phyloP scores from a whole-genome alignment of 2,329 filamentous ascomycete species.

The Phyllosticta citriasiana region DNA sequence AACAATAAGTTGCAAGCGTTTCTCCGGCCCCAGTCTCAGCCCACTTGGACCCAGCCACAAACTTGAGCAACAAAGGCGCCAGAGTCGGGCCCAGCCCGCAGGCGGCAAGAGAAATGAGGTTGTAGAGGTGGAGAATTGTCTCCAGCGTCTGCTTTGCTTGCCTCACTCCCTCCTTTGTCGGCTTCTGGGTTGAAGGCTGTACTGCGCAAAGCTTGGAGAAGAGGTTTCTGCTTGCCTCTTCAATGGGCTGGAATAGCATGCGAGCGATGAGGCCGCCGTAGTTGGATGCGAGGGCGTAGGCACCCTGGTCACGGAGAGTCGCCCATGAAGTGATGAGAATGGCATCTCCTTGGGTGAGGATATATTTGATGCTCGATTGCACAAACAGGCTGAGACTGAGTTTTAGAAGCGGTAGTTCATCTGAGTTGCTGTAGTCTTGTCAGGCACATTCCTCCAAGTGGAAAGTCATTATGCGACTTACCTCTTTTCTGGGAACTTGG shows the following conservation, averaged over 20 bases:
- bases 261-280: conserved; percentile 81
- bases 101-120: conserved; percentile 60
- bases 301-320: conserved; percentile 70
- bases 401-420: conserved; percentile 45
- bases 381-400: conserved; percentile 75
- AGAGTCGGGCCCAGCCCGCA: conserved; percentile 63
- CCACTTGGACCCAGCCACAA: conserved; percentile 74
- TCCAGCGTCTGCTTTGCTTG: conserved; percentile 45
- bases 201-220: conserved; percentile 68
- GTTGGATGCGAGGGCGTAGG: conserved; percentile 88
- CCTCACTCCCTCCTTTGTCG: conserved; percentile 13
- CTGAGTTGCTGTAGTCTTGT: neutral
- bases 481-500: conserved; percentile 33
- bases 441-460: neutral
- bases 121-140: conserved; percentile 61
- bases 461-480: conserved; percentile 21
- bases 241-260: conserved; percentile 86
- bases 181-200: conserved; percentile 7
- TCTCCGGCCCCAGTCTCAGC: conserved; percentile 58
- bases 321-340: conserved; percentile 74
- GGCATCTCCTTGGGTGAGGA: conserved; percentile 90
- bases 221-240: conserved; percentile 83
- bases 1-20: conserved; percentile 73
- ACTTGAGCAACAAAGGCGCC: conserved; percentile 60
- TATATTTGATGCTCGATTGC: conserved; percentile 82